These are phyloP conservation scores for Durusdinium trenchii DNA, from an alignment of 73 alveolate genomes.

Conservation along the genomic window DNA sequence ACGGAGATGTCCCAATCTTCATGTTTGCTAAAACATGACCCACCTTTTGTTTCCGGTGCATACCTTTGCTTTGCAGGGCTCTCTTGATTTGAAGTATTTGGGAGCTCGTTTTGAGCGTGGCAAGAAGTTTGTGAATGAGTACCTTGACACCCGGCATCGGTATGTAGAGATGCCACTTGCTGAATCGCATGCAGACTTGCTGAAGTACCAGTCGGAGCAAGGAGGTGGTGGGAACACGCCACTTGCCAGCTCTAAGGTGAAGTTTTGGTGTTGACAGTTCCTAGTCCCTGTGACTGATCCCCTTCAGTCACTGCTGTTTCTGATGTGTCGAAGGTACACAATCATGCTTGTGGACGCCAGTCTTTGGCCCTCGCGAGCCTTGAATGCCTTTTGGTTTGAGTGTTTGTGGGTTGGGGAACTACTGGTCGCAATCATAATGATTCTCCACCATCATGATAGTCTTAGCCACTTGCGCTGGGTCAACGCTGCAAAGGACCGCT, in stretches of 20 bases:
- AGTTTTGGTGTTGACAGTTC: not conserved
- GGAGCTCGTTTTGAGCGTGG: not conserved
- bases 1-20: not conserved
- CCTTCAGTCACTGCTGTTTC: not conserved
- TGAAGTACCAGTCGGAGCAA: not conserved
- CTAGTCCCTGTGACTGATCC: not conserved
- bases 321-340: not conserved
- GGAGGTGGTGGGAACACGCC: not conserved
- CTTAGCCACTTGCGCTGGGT: not conserved
- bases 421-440: not conserved
- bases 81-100: not conserved
- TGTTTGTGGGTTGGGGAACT: not conserved
- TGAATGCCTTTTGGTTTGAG: not conserved
- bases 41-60: not conserved
- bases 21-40: not conserved
- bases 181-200: not conserved
- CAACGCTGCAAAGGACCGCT: not conserved
- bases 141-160: not conserved
- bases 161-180: not conserved
- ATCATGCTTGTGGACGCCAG: not conserved
- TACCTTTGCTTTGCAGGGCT: not conserved
- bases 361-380: not conserved
- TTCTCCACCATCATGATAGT: not conserved
- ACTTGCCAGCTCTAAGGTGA: not conserved
- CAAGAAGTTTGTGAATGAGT: not conserved